Conservation (phyloP, 1,139 yeast genomes). For the Casaregolazyma suthepensis region DNA sequence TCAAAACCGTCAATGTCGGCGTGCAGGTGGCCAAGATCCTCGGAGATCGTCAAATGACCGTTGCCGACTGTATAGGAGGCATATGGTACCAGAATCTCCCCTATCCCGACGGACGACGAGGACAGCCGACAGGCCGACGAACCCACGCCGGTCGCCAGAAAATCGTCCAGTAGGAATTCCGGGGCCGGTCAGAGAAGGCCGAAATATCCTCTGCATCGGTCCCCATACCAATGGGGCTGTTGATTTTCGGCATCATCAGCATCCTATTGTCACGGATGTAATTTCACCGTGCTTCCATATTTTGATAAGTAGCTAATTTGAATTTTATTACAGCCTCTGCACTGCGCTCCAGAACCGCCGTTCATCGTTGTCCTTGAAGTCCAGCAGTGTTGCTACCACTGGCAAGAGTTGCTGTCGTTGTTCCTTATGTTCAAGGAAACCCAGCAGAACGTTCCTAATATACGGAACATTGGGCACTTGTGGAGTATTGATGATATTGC, state of each 20-base stretch:
- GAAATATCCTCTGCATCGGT: constrained; percentile 38
- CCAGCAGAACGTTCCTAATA: constrained; percentile 78
- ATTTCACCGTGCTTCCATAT: neutral
- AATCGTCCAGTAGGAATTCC: constrained; percentile 7
- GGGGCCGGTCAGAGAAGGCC: constrained; percentile 5
- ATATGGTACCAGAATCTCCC: constrained; percentile 28
- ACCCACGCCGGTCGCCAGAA: neutral
- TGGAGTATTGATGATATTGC: constrained; percentile 2
- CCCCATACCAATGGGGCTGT: constrained; percentile 35
- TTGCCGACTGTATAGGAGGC: constrained; percentile 79
- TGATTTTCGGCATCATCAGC: neutral
- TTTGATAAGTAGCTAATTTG: neutral
- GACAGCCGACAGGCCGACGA: neutral
- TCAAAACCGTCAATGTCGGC: constrained; percentile 64
- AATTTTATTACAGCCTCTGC: constrained; percentile 11
- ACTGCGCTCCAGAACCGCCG: constrained; percentile 60
- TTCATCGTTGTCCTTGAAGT: constrained; percentile 65
- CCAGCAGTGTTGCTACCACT: constrained; percentile 69
- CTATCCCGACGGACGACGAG: neutral
- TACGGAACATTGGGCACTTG: constrained; percentile 53
- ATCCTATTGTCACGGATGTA: neutral
- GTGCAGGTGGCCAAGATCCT: constrained; percentile 48
- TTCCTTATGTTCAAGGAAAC: constrained; percentile 87
- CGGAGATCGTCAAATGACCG: constrained; percentile 60
- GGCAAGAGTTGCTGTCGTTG: constrained; percentile 81